Evolutionary conservation across 768 basidiomycete genomes (phyloP).

Genomic region (Termitomyces sp.): DNA sequence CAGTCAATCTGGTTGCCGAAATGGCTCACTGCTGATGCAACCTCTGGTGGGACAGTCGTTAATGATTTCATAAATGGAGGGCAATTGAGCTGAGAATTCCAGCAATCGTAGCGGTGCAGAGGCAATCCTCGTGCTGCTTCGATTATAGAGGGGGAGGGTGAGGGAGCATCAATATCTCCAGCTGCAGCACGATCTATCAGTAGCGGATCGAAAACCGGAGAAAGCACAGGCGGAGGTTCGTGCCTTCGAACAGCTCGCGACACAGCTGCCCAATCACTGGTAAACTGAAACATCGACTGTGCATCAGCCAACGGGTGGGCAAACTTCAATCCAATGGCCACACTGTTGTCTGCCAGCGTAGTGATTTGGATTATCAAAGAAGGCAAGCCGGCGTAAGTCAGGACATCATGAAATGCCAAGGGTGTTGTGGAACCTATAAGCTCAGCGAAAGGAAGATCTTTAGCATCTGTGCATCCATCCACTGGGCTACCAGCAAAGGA

Average conservation of each 20-base stretch:
- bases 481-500: constrained; percentile 11
- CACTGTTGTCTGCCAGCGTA: constrained; percentile 23
- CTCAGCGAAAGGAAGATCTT: constrained; percentile 7
- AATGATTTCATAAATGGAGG: constrained; percentile 14
- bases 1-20: constrained; percentile 24
- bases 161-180: constrained; percentile 25
- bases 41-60: constrained; percentile 16
- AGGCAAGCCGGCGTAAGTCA: constrained; percentile 21
- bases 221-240: constrained; percentile 9
- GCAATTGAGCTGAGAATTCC: constrained; percentile 20
- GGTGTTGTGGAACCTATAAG: constrained; percentile 18
- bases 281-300: constrained; percentile 27
- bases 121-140: constrained; percentile 18
- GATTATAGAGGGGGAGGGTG: constrained; percentile 20
- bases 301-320: constrained; percentile 33
- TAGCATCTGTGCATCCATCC: constrained; percentile 12
- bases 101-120: constrained; percentile 27
- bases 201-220: constrained; percentile 25
- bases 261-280: constrained; percentile 29
- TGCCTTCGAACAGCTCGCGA: constrained; percentile 17
- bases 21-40: background rate
- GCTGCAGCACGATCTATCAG: constrained; percentile 24
- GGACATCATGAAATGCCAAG: constrained; percentile 20
- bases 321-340: constrained; percentile 27
- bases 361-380: constrained; percentile 31